Evolutionary conservation across 1,284 basidiomycete species (phyloP), one percentile per base, ranked within the genome.

Genomic region (Sphagnurus paluster): DNA sequence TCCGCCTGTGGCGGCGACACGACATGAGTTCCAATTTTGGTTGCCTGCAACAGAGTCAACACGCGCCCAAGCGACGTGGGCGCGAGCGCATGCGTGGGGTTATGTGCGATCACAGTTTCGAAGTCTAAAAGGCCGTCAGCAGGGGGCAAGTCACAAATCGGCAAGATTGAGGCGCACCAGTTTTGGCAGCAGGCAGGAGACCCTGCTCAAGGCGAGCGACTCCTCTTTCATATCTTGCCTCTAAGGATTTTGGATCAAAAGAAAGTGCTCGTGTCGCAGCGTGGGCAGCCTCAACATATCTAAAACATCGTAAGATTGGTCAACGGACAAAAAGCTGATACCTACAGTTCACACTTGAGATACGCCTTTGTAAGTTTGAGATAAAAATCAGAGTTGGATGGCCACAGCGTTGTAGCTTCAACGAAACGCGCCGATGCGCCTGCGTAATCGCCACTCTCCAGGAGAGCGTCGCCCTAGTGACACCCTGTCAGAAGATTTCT

Each of bases 161-260:
- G 8, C 24, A 2, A 16, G n/a, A 21, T 30, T 5, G 14, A 24
- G 23, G 37, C 58, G 43, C 25, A 71, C 74, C 75, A 11, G 59
- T 58, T 45, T 66, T 61, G 0, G 76, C 75, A 1, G 63, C 66
- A 5, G 49, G 55, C 17, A 70, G 54, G 5, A 67, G 49, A 1
- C 63, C 53, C 40, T 66, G 60, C 25, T 65, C 69, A 38, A 72
- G 68, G 10, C 73, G 58, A 2, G 75, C 71, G 0, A 71, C 48
- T 7, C 69, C 75, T 28, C 77, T 61, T 9, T 69, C 57, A 48
- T 69, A 75, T 5, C 75, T 64, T 4, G 74, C 74, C 49, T 72
- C 71, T 11, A 68, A 44, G 23, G 65, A 64, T 50, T 63, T 65
- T 1, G 73, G 74, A 37, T 76, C 67, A 20, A 69, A 58, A 2